Percentiles rank a stretch among this genome's conserved stretches.
These are phyloP conservation scores for Magnusiomyces suaveolens DNA, from an alignment of 1,139 yeast species.

Conservation along the genomic window DNA sequence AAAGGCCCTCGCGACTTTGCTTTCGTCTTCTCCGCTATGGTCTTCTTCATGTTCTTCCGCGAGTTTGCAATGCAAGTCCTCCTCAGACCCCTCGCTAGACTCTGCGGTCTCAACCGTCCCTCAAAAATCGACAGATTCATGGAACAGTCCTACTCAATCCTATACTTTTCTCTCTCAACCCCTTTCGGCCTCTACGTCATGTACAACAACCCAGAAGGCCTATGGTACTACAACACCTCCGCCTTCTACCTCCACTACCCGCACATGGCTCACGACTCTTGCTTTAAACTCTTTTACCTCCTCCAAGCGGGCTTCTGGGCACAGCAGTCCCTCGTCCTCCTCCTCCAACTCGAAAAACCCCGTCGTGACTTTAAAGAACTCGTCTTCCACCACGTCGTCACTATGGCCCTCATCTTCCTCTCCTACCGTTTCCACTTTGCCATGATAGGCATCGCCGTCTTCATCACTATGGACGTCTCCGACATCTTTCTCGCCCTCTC, in stretches of 20 bases:
- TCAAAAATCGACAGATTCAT: constrained; percentile 69
- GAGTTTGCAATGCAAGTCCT: constrained; percentile 83
- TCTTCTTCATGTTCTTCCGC: constrained; percentile 81
- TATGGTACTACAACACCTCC: constrained; percentile 83
- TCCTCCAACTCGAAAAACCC: constrained; percentile 84
- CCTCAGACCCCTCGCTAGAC: constrained; percentile 60
- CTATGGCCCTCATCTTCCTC: constrained; percentile 76
- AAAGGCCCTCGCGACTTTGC: constrained; percentile 78
- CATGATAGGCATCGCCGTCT: constrained; percentile 86
- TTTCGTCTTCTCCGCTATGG: constrained; percentile 70
- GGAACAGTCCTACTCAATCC: constrained; percentile 83
- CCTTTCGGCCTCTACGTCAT: constrained; percentile 85
- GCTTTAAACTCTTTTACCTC: constrained; percentile 72
- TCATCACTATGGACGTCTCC: constrained; percentile 91
- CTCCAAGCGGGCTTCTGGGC: constrained; percentile 97
- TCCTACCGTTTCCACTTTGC: constrained; percentile 93
- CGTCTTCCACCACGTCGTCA: constrained; percentile 85
- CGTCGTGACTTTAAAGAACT: constrained; percentile 87
- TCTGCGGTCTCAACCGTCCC: constrained; percentile 43
- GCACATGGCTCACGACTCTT: constrained; percentile 60
- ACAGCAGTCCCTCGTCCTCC: constrained; percentile 78
- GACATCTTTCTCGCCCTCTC: constrained; percentile 82
- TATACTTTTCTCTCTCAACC: constrained; percentile 73
- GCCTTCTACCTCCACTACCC: constrained; percentile 77
- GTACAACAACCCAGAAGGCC: constrained; percentile 36